These are phyloP conservation scores for Metschnikowia chrysomelidarum DNA, from an alignment of 805 yeast species.

Conservation along the genomic window DNA sequence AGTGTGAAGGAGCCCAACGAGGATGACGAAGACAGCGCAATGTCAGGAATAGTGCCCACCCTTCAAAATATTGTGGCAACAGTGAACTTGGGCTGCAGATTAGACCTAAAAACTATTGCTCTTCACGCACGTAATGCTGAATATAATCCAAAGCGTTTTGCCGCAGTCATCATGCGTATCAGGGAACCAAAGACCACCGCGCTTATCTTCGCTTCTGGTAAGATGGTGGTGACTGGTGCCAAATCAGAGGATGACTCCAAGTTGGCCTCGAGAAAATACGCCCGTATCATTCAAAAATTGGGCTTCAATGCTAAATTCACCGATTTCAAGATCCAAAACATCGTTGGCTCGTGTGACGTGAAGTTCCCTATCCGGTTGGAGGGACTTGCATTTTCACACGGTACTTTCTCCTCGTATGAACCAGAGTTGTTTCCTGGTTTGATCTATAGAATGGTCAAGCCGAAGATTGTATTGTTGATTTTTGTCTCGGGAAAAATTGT, in stretches of 20 bases:
- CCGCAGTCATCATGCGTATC: constrained; percentile 99
- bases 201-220: constrained; percentile 95
- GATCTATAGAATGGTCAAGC: constrained; percentile 99
- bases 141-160: constrained; percentile 97
- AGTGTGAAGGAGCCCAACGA: constrained; percentile 36
- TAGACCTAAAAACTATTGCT: constrained; percentile 95
- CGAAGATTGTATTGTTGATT: constrained; percentile 91
- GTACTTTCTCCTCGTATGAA: constrained; percentile 97
- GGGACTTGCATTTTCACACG: constrained; percentile 97
- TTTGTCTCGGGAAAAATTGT: constrained; percentile 98
- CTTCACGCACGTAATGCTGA: constrained; percentile 98
- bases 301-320: constrained; percentile 98
- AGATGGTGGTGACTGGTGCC: constrained; percentile 99
- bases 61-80: constrained; percentile 96
- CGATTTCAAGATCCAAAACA: constrained; percentile 96
- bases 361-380: constrained; percentile 96
- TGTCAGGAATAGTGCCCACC: constrained; percentile 96
- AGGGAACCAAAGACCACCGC: constrained; percentile 99
- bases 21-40: constrained; percentile 63
- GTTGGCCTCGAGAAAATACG: constrained; percentile 94
- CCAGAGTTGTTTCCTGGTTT: constrained; percentile 98
- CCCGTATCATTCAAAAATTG: constrained; percentile 94
- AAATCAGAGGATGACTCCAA: constrained; percentile 98
- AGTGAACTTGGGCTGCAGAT: constrained; percentile 91
- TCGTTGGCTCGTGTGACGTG: constrained; percentile 98